phyloP scores from a whole-genome alignment of 495 filamentous ascomycete species.

The Terfezia boudieri region DNA sequence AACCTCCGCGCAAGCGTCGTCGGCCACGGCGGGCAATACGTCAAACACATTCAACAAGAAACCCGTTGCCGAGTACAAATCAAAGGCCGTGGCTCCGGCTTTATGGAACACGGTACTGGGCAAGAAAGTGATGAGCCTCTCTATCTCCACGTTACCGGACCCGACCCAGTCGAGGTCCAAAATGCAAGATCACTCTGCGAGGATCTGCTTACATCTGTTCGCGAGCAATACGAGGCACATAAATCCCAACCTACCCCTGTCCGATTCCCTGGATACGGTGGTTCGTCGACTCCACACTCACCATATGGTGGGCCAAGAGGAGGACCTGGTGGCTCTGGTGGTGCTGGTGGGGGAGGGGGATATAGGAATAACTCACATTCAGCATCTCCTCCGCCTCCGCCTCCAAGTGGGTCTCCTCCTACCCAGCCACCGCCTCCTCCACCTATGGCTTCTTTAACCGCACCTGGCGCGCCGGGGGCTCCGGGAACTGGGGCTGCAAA shows the following conservation, averaged over 20 bases:
- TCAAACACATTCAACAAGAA: conserved; percentile 92
- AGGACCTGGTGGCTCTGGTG: background rate
- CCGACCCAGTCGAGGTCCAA: conserved; percentile 66
- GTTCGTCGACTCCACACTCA: conserved; percentile 20
- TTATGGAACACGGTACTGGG: conserved; percentile 61
- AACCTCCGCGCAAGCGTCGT: conserved; percentile 91
- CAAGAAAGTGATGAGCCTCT: conserved; percentile 84
- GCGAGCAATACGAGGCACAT: conserved; percentile 66
- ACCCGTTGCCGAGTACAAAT: conserved; percentile 91
- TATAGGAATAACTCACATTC: conserved; percentile 15
- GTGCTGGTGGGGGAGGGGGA: conserved; percentile 13
- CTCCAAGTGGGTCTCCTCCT: conserved; percentile 19
- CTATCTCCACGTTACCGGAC: conserved; percentile 85
- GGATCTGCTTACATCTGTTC: conserved; percentile 64
- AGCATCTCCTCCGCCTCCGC: conserved; percentile 14
- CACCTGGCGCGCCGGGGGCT: conserved; percentile 11
- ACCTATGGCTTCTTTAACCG: background rate
- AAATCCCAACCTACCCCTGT: conserved; percentile 64
- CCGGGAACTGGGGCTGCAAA: conserved; percentile 17
- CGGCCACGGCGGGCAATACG: conserved; percentile 75
- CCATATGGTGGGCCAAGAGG: conserved; percentile 9
- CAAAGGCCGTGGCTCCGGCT: conserved; percentile 91
- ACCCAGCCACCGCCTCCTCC: background rate
- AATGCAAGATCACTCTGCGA: conserved; percentile 70
- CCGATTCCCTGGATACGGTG: conserved; percentile 35